Conservation (phyloP, 2,329 filamentous ascomycete genomes). For the Apiospora hydei region DNA sequence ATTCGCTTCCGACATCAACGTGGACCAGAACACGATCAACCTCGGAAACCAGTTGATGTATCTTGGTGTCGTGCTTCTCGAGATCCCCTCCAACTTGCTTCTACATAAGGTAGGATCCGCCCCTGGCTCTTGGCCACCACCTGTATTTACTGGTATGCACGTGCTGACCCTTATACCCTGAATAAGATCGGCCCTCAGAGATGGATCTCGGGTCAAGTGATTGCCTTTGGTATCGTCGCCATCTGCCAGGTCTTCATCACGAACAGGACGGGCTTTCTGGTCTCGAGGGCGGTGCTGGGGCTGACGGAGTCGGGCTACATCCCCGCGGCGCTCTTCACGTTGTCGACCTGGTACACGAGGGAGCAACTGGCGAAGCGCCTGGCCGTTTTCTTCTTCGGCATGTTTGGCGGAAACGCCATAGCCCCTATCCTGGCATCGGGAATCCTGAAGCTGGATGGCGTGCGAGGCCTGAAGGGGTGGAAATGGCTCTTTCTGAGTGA, state of each 20-base stretch:
- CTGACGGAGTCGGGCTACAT: constrained; percentile 59
- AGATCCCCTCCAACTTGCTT: constrained; percentile 60
- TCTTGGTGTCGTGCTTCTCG: constrained; percentile 55
- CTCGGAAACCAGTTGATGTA: constrained; percentile 62
- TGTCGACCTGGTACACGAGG: constrained; percentile 57
- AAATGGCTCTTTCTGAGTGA: constrained; percentile 52
- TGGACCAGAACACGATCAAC: constrained; percentile 57
- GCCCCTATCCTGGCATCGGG: constrained; percentile 55
- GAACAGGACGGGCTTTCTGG: constrained; percentile 51
- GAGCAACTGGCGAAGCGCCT: constrained; percentile 53
- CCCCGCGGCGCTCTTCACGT: constrained; percentile 55
- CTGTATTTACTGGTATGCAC: too few species aligned
- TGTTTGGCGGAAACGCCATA: constrained; percentile 58
- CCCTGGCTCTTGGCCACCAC: not conserved
- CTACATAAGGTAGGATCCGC: constrained; percentile 33
- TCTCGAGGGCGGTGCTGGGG: constrained; percentile 50
- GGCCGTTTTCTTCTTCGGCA: constrained; percentile 59
- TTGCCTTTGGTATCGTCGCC: constrained; percentile 55
- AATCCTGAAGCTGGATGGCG: constrained; percentile 51
- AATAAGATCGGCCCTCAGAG: constrained; percentile 48
- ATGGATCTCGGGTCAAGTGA: constrained; percentile 58
- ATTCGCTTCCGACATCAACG: constrained; percentile 50
- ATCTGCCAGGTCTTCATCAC: constrained; percentile 52
- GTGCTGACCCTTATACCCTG: not conserved
- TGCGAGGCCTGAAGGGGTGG: constrained; percentile 51